Evolutionary conservation across 345 rosid species (phyloP).

Genomic region (Draba incana): DNA sequence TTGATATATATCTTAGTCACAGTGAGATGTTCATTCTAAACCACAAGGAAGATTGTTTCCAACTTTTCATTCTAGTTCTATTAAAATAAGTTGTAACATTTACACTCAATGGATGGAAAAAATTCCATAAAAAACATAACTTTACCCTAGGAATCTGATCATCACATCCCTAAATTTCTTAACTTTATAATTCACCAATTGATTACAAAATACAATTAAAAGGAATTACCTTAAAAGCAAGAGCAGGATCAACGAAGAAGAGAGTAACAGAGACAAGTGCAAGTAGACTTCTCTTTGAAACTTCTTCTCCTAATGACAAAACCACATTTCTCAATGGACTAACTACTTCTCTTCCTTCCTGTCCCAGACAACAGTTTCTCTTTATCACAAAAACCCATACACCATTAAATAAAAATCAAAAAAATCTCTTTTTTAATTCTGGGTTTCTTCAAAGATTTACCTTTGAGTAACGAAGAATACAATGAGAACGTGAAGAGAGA

Average conservation of each 20-base stretch:
- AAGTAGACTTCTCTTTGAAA: constrained; percentile 57
- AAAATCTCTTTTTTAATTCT: not conserved
- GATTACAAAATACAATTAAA: constrained; percentile 12
- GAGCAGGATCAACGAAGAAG: constrained; percentile 77
- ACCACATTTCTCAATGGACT: constrained; percentile 37
- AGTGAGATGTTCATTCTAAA: not conserved
- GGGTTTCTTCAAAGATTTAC: constrained; percentile 20
- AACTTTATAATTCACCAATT: not conserved
- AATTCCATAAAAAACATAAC: not conserved
- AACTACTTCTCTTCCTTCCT: constrained; percentile 33
- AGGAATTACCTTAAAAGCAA: constrained; percentile 67
- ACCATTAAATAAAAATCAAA: not conserved
- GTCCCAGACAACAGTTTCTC: no score
- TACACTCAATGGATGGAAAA: no score
- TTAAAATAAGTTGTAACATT: no score
- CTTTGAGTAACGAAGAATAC: constrained; percentile 33
- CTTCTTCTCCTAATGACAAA: constrained; percentile 42
- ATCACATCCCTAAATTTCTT: constrained; percentile 6
- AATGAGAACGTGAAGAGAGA: constrained; percentile 36
- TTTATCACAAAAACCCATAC: not conserved
- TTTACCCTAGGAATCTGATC: not conserved
- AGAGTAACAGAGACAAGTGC: constrained; percentile 71
- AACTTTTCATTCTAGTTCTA: not conserved
- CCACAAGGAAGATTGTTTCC: not conserved
- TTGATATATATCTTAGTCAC: constrained; percentile 12